These are phyloP conservation scores for Allodekkera sacchari DNA, from an alignment of 805 yeast genomes.

Conservation along the genomic window DNA sequence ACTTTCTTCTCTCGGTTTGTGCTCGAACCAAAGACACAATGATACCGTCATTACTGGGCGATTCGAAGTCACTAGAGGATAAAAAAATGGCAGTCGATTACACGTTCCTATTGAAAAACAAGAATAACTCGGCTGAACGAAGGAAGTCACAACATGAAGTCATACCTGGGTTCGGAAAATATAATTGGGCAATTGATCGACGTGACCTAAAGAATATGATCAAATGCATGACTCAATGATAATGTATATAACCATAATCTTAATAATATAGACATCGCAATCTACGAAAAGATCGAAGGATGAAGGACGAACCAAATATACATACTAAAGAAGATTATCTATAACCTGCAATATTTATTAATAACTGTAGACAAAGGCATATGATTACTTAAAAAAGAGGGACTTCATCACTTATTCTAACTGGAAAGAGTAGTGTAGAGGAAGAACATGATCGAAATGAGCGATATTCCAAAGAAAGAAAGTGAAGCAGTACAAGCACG, in stretches of 20 bases:
- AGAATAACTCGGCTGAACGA: constrained; percentile 10
- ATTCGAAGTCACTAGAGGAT: neutral
- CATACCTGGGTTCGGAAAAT: constrained; percentile 8
- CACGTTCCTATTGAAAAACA: constrained; percentile 7
- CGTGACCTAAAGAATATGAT: neutral
- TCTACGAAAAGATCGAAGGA: neutral
- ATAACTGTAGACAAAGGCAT: no score
- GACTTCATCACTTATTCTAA: no score
- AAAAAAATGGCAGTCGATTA: constrained; percentile 8
- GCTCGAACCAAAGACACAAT: constrained; percentile 11
- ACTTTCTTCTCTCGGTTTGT: no score
- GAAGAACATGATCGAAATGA: constrained; percentile 10
- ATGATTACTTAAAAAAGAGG: no score
- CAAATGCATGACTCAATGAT: neutral
- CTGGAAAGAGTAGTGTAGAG: constrained; percentile 3
- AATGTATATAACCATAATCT: neutral
- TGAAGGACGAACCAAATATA: neutral
- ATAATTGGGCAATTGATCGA: constrained; percentile 9
- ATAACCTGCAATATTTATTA: neutral
- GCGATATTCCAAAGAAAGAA: constrained; percentile 14
- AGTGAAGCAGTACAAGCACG: constrained; percentile 9
- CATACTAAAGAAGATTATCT: neutral
- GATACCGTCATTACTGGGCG: constrained; percentile 6
- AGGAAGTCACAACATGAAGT: constrained; percentile 4
- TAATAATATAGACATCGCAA: neutral